A percentile compares a stretch with the other conserved stretches of the same genome.
These are phyloP conservation scores for Cladobotryum mycophilum DNA, from an alignment of 2,329 filamentous ascomycete genomes.

Conservation along the genomic window DNA sequence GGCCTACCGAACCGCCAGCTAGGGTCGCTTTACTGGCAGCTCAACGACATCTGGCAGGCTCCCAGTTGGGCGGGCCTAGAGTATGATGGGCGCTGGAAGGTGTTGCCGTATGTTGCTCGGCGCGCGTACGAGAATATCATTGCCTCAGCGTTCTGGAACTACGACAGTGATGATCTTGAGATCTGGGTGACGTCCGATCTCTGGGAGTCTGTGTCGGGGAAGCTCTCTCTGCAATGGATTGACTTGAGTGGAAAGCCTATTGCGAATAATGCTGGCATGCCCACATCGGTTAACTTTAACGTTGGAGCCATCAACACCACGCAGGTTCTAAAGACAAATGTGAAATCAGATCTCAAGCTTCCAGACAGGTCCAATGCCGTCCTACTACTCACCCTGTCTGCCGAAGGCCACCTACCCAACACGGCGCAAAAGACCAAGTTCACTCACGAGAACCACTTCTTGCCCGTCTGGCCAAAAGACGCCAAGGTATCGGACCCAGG, in stretches of 20 bases:
- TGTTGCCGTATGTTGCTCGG: slow-evolving; percentile 51
- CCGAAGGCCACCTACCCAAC: slow-evolving; percentile 12
- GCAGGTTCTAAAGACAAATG: slow-evolving; percentile 6
- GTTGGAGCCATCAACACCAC: slow-evolving; percentile 13
- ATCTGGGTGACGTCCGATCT: slow-evolving; percentile 14
- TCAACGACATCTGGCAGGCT: slow-evolving; percentile 60
- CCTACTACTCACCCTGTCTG: slow-evolving; percentile 10
- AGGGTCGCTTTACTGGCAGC: slow-evolving; percentile 57
- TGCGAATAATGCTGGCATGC: slow-evolving; percentile 10
- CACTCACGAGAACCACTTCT: slow-evolving; percentile 11
- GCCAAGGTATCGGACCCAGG: slow-evolving; percentile 13
- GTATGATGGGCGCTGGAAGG: slow-evolving; percentile 57
- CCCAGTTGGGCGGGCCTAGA: slow-evolving; percentile 60
- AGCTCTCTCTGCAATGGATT: slow-evolving; percentile 11
- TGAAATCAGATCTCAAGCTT: slow-evolving; percentile 7
- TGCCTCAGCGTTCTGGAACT: slow-evolving; percentile 32
- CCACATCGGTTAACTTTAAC: slow-evolving; percentile 5
- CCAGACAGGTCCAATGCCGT: slow-evolving; percentile 10
- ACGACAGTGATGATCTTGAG: not conserved
- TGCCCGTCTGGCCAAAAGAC: slow-evolving; percentile 13
- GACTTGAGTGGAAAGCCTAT: slow-evolving; percentile 10
- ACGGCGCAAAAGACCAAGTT: slow-evolving; percentile 1
- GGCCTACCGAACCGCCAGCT: slow-evolving; percentile 52
- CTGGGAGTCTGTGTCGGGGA: slow-evolving; percentile 11
- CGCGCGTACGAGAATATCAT: slow-evolving; percentile 55